A percentile compares a stretch with the other conserved stretches of the same genome.
Evolutionary conservation across 2,329 filamentous ascomycete genomes (phyloP).

Genomic region (Alternaria rosae): DNA sequence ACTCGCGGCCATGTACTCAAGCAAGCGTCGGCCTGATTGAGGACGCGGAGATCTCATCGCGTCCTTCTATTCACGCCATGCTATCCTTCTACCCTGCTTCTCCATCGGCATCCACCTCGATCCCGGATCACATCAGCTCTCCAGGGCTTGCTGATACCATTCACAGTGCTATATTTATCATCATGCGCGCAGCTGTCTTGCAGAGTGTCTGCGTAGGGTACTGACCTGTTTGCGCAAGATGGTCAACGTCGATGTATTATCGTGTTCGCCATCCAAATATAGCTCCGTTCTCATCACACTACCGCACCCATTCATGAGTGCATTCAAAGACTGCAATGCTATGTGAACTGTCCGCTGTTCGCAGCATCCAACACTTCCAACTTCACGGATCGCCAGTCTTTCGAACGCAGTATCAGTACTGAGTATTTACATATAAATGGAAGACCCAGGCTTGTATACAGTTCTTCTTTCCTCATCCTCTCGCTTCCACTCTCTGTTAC

Average conservation of each 20-base stretch:
- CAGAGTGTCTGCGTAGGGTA: not conserved
- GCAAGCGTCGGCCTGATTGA: not conserved
- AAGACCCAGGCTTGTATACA: not conserved
- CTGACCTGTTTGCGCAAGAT: not conserved
- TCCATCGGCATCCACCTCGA: not conserved
- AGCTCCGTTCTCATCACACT: not conserved
- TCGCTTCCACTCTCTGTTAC: not conserved
- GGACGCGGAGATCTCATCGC: not conserved
- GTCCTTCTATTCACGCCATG: not conserved
- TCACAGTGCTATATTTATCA: not conserved
- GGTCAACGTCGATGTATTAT: not conserved
- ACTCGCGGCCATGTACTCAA: not conserved
- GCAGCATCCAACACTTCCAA: conserved; percentile 7
- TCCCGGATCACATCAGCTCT: not conserved
- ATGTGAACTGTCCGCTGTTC: conserved; percentile 15
- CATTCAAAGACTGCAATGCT: not conserved
- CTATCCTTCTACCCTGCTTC: not conserved
- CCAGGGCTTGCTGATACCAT: too few species aligned
- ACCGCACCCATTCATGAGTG: not conserved
- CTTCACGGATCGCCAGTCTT: conserved; percentile 22
- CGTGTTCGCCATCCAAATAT: conserved; percentile 19
- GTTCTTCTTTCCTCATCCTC: not conserved
- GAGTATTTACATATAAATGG: conserved; percentile 5
- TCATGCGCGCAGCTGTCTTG: not conserved
- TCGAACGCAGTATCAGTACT: not conserved